Evolutionary conservation across 495 filamentous ascomycete species (phyloP).

Genomic region (Parathielavia appendiculata): DNA sequence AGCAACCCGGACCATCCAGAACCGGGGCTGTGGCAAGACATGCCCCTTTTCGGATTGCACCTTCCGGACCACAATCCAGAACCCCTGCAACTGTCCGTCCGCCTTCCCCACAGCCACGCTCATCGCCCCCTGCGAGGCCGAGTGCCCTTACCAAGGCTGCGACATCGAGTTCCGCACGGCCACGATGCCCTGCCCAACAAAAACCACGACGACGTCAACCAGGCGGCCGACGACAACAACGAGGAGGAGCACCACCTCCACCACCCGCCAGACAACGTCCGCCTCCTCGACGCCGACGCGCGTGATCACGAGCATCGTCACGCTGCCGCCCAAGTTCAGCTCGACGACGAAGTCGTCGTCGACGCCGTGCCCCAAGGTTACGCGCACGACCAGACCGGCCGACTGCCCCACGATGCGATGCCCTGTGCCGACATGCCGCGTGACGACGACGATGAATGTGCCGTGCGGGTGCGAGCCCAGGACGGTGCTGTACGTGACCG

Average conservation of each 20-base stretch:
- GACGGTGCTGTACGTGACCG: constrained; percentile 39
- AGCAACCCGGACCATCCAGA: constrained; percentile 27
- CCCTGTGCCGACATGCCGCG: constrained; percentile 39
- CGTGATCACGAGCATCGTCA: constrained; percentile 27
- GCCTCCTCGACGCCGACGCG: constrained; percentile 11
- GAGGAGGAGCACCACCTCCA: constrained; percentile 10
- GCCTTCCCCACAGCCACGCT: constrained; percentile 31
- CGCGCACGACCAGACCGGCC: constrained; percentile 35
- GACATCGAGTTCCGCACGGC: constrained; percentile 27
- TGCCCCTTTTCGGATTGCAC: constrained; percentile 28
- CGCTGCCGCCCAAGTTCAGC: constrained; percentile 20
- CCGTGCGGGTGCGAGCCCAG: constrained; percentile 37
- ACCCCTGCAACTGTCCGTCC: constrained; percentile 30
- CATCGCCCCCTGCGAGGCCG: constrained; percentile 29
- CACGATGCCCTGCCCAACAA: constrained; percentile 22
- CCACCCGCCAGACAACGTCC: constrained; percentile 7
- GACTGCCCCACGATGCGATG: constrained; percentile 38
- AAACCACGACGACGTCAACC: constrained; percentile 9
- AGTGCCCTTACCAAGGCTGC: constrained; percentile 32
- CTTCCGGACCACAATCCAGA: constrained; percentile 25
- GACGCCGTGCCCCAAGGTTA: constrained; percentile 37
- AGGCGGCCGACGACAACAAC: constrained; percentile 12
- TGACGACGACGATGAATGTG: constrained; percentile 28
- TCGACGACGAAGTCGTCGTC: constrained; percentile 3
- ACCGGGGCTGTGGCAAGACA: constrained; percentile 23